Conservation (phyloP, 2,329 filamentous ascomycete genomes). For the Hypoxylon sp. region DNA sequence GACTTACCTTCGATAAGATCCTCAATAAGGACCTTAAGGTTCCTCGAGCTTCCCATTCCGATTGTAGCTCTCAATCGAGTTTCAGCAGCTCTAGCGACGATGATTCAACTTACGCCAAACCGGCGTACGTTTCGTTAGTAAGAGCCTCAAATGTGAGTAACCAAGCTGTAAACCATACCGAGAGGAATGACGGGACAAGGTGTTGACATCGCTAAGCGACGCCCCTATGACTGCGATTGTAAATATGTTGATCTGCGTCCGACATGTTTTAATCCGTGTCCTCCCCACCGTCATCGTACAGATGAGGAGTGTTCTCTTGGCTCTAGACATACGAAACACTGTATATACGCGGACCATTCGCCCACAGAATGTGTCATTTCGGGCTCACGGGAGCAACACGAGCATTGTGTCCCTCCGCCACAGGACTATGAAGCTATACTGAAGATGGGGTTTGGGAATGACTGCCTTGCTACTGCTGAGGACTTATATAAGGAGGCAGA, state of each 20-base stretch:
- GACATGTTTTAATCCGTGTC: constrained; percentile 39
- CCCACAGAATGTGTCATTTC: constrained; percentile 44
- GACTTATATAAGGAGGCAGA: constrained; percentile 1
- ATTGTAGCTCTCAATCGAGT: constrained; percentile 24
- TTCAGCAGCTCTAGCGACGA: constrained; percentile 34
- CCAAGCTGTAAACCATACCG: not conserved
- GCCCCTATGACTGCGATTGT: constrained; percentile 43
- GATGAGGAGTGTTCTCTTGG: constrained; percentile 46
- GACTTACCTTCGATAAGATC: constrained; percentile 24
- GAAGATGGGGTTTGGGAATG: not conserved
- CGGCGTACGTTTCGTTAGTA: constrained; percentile 25
- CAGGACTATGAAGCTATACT: not conserved
- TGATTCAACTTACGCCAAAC: constrained; percentile 15
- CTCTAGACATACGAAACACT: constrained; percentile 44
- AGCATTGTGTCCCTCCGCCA: constrained; percentile 28
- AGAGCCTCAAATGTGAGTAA: constrained; percentile 15
- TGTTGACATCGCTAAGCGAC: constrained; percentile 32
- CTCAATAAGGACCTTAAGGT: constrained; percentile 26
- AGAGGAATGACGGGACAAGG: not conserved
- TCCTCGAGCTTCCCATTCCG: constrained; percentile 9
- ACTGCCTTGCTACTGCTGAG: constrained; percentile 9
- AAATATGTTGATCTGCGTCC: constrained; percentile 42
- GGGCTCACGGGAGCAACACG: constrained; percentile 29
- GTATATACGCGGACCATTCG: constrained; percentile 46
- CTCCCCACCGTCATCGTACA: constrained; percentile 45